These are phyloP conservation scores for Pulveroboletus frians DNA, from an alignment of 768 basidiomycete genomes.

Conservation along the genomic window DNA sequence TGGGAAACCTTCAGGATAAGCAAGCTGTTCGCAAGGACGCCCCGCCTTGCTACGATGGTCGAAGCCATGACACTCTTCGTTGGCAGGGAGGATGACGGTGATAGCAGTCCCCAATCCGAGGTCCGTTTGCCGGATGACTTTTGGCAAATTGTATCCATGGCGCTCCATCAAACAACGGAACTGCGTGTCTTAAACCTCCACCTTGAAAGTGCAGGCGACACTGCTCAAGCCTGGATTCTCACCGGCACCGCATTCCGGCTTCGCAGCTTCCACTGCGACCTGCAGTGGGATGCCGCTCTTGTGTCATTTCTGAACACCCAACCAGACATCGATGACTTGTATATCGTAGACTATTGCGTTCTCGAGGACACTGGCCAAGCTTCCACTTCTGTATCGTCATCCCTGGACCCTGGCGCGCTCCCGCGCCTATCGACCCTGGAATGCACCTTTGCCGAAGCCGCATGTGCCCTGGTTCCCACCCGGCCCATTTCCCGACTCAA, in stretches of 20 bases:
- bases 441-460: slow-evolving; percentile 66
- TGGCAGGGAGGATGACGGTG: slow-evolving; percentile 17
- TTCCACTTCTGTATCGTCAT: slow-evolving; percentile 15
- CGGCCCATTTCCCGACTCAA: slow-evolving; percentile 60
- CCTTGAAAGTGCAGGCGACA: slow-evolving; percentile 24
- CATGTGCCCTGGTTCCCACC: slow-evolving; percentile 48
- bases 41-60: slow-evolving; percentile 49
- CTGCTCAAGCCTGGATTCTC: slow-evolving; percentile 36
- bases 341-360: slow-evolving; percentile 33
- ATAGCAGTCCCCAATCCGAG: neutral
- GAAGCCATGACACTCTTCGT: slow-evolving; percentile 50
- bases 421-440: slow-evolving; percentile 51
- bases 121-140: slow-evolving; percentile 33
- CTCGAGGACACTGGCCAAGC: slow-evolving; percentile 5
- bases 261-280: slow-evolving; percentile 58
- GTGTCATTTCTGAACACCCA: slow-evolving; percentile 31
- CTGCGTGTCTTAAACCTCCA: slow-evolving; percentile 53
- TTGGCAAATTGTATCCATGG: slow-evolving; percentile 47
- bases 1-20: slow-evolving; percentile 42
- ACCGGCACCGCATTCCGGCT: slow-evolving; percentile 46
- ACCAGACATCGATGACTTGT: slow-evolving; percentile 24
- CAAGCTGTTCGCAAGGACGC: slow-evolving; percentile 38
- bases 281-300: slow-evolving; percentile 58
- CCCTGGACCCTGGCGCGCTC: slow-evolving; percentile 33
- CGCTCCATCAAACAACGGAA: slow-evolving; percentile 42